A percentile compares a stretch with the other conserved stretches of the same genome.
phyloP scores from a whole-genome alignment of 352 stramenopile species.

The Pythium scleroteichum region DNA sequence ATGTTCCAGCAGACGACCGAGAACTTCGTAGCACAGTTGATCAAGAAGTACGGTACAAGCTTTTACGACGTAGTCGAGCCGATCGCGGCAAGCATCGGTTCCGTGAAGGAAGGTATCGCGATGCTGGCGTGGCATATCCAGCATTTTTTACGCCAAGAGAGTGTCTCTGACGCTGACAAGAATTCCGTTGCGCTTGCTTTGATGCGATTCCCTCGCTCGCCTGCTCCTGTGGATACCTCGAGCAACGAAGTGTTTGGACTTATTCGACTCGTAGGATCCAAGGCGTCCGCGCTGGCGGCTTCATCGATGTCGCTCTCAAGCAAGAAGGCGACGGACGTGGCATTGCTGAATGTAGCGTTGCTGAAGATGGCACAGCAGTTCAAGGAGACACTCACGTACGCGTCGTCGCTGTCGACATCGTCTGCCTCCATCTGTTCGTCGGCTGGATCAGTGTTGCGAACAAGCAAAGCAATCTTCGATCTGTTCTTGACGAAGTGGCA shows the following conservation, averaged over 20 bases:
- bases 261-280: constrained; percentile 27
- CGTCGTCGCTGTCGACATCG: constrained; percentile 28
- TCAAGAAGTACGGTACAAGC: constrained; percentile 64
- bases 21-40: constrained; percentile 68
- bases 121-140: constrained; percentile 68
- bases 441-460: constrained; percentile 34
- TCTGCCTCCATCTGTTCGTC: not conserved
- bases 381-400: constrained; percentile 34
- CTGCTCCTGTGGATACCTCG: not conserved
- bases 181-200: constrained; percentile 48
- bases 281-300: constrained; percentile 12
- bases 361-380: constrained; percentile 75
- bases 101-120: constrained; percentile 86
- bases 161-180: constrained; percentile 51
- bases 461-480: constrained; percentile 77
- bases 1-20: constrained; percentile 90
- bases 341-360: constrained; percentile 66
- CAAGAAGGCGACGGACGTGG: constrained; percentile 64
- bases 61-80: constrained; percentile 88
- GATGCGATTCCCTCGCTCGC: constrained; percentile 65
- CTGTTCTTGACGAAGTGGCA: constrained; percentile 86
- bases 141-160: constrained; percentile 50
- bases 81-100: constrained; percentile 68
- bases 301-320: constrained; percentile 27
- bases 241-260: constrained; percentile 24